phyloP scores from a whole-genome alignment of 2,329 filamentous ascomycete genomes.

The Helotiales sp. region DNA sequence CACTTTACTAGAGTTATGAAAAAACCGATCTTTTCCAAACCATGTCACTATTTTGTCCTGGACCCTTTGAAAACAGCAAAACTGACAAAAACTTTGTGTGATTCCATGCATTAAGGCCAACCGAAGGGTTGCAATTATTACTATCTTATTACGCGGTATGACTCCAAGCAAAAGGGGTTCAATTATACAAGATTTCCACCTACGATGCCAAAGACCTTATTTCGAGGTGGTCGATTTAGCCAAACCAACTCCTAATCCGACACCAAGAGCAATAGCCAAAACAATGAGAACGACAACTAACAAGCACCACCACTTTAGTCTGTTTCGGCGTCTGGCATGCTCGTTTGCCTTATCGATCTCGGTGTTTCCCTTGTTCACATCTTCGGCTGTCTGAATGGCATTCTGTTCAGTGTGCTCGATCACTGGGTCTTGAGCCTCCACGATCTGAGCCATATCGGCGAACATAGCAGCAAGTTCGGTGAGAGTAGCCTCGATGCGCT shows the following conservation, averaged over 20 bases:
- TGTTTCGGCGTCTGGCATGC: constrained; percentile 68
- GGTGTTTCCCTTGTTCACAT: constrained; percentile 71
- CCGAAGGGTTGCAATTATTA: constrained; percentile 6
- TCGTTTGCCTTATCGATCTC: constrained; percentile 72
- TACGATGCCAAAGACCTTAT: neutral
- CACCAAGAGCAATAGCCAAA: constrained; percentile 60
- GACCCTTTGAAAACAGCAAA: neutral
- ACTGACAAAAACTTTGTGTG: neutral
- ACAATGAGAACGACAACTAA: constrained; percentile 64
- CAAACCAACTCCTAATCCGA: constrained; percentile 48
- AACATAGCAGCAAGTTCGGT: constrained; percentile 73
- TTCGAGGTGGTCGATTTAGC: constrained; percentile 27
- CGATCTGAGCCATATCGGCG: constrained; percentile 74
- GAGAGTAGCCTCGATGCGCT: constrained; percentile 78
- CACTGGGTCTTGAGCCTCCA: constrained; percentile 72
- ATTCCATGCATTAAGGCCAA: constrained; percentile 19
- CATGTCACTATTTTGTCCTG: neutral
- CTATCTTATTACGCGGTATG: neutral
- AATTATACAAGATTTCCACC: neutral
- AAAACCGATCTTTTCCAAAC: neutral
- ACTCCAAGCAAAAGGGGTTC: constrained; percentile 9
- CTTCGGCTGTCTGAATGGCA: constrained; percentile 66
- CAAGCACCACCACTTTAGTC: constrained; percentile 83
- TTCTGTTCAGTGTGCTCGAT: constrained; percentile 67
- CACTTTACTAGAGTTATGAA: neutral